Conservation (phyloP, 805 yeast species). For the Lachancea sp. region DNA sequence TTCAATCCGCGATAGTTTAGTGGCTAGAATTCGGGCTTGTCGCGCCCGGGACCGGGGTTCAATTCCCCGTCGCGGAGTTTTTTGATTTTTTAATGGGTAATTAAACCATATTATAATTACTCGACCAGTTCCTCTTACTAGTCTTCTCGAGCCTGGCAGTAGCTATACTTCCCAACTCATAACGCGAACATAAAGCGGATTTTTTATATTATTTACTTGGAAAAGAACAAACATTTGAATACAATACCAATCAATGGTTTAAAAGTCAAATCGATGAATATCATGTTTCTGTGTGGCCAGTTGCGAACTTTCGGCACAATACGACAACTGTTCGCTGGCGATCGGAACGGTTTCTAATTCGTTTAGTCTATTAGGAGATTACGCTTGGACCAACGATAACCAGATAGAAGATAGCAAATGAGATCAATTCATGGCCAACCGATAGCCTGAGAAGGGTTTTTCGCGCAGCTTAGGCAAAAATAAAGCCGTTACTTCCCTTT, state of each 20-base stretch:
- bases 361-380: neutral
- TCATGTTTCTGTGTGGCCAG: no score
- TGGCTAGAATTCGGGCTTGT: slow-evolving; percentile 26
- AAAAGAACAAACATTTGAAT: neutral
- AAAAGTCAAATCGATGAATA: neutral
- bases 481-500: slow-evolving; percentile 22
- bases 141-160: no score
- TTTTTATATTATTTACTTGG: neutral
- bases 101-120: no score
- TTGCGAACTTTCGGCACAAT: neutral
- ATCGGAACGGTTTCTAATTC: neutral
- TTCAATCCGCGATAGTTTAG: slow-evolving; percentile 21
- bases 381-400: neutral
- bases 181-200: neutral
- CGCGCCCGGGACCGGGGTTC: slow-evolving; percentile 27
- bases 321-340: neutral
- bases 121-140: no score
- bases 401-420: neutral
- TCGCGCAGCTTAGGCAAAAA: slow-evolving; percentile 12
- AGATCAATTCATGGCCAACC: neutral
- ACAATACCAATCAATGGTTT: slow-evolving; percentile 2
- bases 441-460: neutral
- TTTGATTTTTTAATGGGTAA: slow-evolving; percentile 5
- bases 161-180: no score
- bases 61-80: slow-evolving; percentile 25